These are phyloP conservation scores for Aspergillus tamarii DNA, from an alignment of 2,329 filamentous ascomycete species.

Conservation along the genomic window DNA sequence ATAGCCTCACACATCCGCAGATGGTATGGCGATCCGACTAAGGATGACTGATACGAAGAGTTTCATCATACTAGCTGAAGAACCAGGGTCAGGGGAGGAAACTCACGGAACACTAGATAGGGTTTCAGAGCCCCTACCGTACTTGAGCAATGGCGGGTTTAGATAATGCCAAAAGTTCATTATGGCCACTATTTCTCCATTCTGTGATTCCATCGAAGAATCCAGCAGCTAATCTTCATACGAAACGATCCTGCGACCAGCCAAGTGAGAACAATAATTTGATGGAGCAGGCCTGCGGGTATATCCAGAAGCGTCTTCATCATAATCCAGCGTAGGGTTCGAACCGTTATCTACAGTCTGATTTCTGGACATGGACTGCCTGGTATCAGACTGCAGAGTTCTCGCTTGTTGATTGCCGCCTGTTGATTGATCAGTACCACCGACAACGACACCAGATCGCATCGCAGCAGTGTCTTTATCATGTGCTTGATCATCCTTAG, in stretches of 20 bases:
- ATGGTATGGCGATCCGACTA: conserved; percentile 71
- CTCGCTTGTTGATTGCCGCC: neutral
- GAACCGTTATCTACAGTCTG: neutral
- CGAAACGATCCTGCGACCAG: conserved; percentile 39
- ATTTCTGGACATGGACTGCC: neutral
- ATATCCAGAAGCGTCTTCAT: conserved; percentile 18
- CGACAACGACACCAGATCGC: neutral
- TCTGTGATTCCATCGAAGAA: neutral
- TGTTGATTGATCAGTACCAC: neutral
- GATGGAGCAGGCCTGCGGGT: neutral
- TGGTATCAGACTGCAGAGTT: neutral
- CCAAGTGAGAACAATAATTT: conserved; percentile 17
- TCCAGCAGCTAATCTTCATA: conserved; percentile 37
- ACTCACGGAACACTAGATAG: neutral
- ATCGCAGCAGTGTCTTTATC: neutral
- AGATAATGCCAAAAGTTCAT: neutral
- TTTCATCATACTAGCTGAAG: conserved; percentile 72
- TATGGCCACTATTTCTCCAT: neutral
- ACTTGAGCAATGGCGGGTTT: neutral
- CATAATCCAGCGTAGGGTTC: conserved; percentile 52
- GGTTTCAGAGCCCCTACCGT: neutral
- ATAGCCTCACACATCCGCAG: conserved; percentile 44
- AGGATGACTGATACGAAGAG: conserved; percentile 88
- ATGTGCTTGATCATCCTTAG: neutral
- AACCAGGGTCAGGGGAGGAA: conserved; percentile 15